Evolutionary conservation across 2,329 filamentous ascomycete genomes (phyloP).

Genomic region (Aspergillus amoenus): DNA sequence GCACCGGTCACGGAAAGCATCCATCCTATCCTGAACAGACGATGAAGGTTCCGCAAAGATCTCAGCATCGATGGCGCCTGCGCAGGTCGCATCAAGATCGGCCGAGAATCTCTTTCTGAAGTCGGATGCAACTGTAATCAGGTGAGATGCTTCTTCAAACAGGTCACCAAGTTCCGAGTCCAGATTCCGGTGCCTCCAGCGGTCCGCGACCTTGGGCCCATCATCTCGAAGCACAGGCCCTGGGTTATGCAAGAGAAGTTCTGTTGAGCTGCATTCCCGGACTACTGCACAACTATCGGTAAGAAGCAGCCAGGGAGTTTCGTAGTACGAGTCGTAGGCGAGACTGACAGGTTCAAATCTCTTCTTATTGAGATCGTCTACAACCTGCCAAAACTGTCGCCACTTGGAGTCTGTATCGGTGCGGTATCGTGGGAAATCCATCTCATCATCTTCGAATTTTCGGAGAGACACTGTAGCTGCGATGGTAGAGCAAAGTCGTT

Average conservation of each 20-base stretch:
- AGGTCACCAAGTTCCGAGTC: conserved; percentile 51
- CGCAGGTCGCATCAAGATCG: conserved; percentile 66
- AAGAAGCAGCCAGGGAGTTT: conserved; percentile 80
- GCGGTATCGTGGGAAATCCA: conserved; percentile 75
- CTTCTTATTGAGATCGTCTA: conserved; percentile 82
- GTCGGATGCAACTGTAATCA: conserved; percentile 67
- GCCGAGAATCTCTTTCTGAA: conserved; percentile 72
- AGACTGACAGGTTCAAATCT: conserved; percentile 79
- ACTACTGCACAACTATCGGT: conserved; percentile 79
- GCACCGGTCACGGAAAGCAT: conserved; percentile 74
- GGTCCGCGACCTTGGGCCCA: conserved; percentile 39
- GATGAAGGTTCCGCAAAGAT: conserved; percentile 71
- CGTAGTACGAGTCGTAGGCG: conserved; percentile 67
- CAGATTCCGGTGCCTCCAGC: conserved; percentile 46
- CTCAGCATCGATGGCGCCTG: conserved; percentile 67
- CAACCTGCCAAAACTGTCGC: conserved; percentile 83
- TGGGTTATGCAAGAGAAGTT: conserved; percentile 71
- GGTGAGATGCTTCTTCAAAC: conserved; percentile 56
- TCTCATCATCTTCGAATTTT: conserved; percentile 60
- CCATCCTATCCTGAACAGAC: conserved; percentile 71
- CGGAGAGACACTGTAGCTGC: conserved; percentile 67
- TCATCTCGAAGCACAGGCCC: conserved; percentile 38
- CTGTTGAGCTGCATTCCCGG: conserved; percentile 74
- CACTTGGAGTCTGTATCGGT: conserved; percentile 77
- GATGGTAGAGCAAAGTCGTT: conserved; percentile 73